These are phyloP conservation scores for Blastobotrys buckinghamii DNA, from an alignment of 1,139 yeast genomes.

Conservation along the genomic window DNA sequence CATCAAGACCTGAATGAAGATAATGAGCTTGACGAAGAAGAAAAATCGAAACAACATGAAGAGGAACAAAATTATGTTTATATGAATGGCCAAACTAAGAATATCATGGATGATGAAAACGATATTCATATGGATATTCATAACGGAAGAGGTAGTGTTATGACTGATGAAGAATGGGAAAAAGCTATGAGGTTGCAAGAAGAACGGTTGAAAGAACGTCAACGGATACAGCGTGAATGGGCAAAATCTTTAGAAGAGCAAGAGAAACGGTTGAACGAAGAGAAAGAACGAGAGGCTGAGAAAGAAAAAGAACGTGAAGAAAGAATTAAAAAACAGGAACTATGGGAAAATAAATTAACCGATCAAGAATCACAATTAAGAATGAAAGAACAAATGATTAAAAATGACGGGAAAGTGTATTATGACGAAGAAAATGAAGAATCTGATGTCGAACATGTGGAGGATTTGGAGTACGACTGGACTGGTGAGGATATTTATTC, in stretches of 20 bases:
- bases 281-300: background rate
- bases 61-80: background rate
- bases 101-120: too few relatives aligned
- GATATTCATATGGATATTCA: too few relatives aligned
- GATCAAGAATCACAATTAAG: background rate
- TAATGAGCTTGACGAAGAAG: too few relatives aligned
- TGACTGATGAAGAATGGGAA: too few relatives aligned
- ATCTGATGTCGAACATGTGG: too few relatives aligned
- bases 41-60: background rate
- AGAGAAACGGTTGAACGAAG: background rate
- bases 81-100: too few relatives aligned
- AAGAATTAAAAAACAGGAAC: background rate
- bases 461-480: background rate
- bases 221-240: background rate
- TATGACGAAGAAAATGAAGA: background rate
- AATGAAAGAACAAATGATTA: background rate
- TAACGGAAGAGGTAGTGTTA: background rate
- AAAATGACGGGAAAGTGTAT: background rate
- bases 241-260: background rate
- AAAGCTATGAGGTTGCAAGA: background rate
- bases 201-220: background rate
- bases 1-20: too few relatives aligned
- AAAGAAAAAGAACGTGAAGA: background rate
- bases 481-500: background rate
- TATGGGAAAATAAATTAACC: background rate